phyloP scores from a whole-genome alignment of 495 filamentous ascomycete genomes.

The Cercophora sp. region DNA sequence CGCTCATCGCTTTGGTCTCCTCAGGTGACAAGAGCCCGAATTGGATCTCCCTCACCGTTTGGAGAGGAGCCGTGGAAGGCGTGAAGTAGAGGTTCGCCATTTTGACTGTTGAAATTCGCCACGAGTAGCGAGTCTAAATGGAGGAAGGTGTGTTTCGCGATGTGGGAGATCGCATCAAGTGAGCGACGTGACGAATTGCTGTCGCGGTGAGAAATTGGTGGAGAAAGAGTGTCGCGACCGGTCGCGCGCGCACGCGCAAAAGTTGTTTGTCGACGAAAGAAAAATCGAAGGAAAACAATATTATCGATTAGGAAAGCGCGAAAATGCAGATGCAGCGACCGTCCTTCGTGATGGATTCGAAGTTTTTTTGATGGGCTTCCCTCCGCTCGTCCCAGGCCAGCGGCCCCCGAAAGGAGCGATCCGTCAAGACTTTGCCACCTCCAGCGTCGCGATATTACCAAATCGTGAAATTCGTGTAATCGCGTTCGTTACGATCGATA shows the following conservation, averaged over 20 bases:
- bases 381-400: conserved; percentile 36
- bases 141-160: conserved; percentile 10
- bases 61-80: conserved; percentile 90
- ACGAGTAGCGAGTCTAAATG: neutral
- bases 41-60: conserved; percentile 95
- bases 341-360: conserved; percentile 16
- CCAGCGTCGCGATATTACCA: conserved; percentile 22
- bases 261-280: conserved; percentile 4
- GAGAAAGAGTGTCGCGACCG: conserved; percentile 16
- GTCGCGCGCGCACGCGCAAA: conserved; percentile 18
- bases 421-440: conserved; percentile 17
- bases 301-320: conserved; percentile 4
- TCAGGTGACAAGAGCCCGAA: conserved; percentile 95
- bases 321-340: conserved; percentile 22
- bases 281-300: conserved; percentile 9
- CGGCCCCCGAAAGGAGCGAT: conserved; percentile 33
- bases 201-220: conserved; percentile 8
- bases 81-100: conserved; percentile 94
- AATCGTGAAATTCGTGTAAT: conserved; percentile 16
- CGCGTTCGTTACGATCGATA: conserved; percentile 22
- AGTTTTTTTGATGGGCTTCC: conserved; percentile 19
- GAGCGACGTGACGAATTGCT: conserved; percentile 5
- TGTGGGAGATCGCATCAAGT: conserved; percentile 8
- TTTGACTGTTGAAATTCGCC: conserved; percentile 30
- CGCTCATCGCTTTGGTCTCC: conserved; percentile 97